Base-by-base conservation (phyloP, 202 grass and related monocot species). In the Zizania palustris region DNA sequence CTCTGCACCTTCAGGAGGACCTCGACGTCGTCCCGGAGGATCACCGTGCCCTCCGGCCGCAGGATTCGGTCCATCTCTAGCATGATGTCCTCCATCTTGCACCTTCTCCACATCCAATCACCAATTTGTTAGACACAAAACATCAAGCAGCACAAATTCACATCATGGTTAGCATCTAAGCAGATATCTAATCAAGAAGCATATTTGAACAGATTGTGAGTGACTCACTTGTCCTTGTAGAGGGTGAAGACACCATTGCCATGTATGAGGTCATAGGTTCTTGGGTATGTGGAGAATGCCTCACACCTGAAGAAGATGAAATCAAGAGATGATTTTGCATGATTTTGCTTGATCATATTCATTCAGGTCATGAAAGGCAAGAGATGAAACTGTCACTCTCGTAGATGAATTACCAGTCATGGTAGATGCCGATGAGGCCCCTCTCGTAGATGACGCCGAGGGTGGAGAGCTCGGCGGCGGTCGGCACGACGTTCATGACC, bases 221-320 rank as follows among this genome's bases (percentile, higher is more conserved):
- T 45, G 67, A 82, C 53, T 86, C 63, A 90, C 90, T 85, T 93
- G 69, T 85, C 77, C 82, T 72, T 74, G 78, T 96, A 90, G 58
- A 96, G 82, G 37, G 72, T 84, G 72, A 93, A 93, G 73, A 93
- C 80, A 18, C 82, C 93, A 74, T 84, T 72, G 49, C 36, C 93
- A 79, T 88, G 93, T 56, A 96, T 90, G 51, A 96, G 84, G 68
- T 92, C 89, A 16, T 96, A 96, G 22, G 93, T 92, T 68, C 93
- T 96, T 74, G 93, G 90, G 71, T 96, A 96, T 65, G 87, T 92
- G 0, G 93, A 96, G 84, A 96, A 96, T 13, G 87, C 93, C 65
- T 96, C 93, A 73, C 93, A 96, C 93, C 89, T 92, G 63, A 67
- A 80, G n/a, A 34, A 58, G 28, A 28, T 28, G 38, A 65, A 64